These are phyloP conservation scores for Strigomonas culicis DNA, from an alignment of 208 protist genomes.

Conservation along the genomic window DNA sequence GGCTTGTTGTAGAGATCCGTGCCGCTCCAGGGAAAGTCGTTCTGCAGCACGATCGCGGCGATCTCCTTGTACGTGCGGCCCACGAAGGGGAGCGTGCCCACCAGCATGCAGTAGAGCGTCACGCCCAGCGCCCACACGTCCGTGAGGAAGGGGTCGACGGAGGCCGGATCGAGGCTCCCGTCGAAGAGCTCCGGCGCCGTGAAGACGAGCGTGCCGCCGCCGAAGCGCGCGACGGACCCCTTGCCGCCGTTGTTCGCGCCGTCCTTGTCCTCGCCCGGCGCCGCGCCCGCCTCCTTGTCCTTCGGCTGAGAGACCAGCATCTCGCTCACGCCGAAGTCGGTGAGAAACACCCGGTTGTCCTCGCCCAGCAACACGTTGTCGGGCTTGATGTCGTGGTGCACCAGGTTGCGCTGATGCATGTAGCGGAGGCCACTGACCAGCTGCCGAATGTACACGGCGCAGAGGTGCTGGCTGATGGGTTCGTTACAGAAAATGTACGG, in stretches of 20 bases:
- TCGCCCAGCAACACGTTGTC: slow-evolving; percentile 70
- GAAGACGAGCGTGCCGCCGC: slow-evolving; percentile 66
- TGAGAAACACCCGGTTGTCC: slow-evolving; percentile 54
- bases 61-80: slow-evolving; percentile 44
- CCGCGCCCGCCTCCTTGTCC: slow-evolving; percentile 12
- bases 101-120: slow-evolving; percentile 79
- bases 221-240: slow-evolving; percentile 14
- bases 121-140: slow-evolving; percentile 83
- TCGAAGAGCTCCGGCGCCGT: slow-evolving; percentile 67
- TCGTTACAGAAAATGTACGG: slow-evolving; percentile 36
- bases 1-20: slow-evolving; percentile 20
- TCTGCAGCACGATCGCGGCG: slow-evolving; percentile 28
- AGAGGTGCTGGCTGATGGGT: slow-evolving; percentile 35
- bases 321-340: slow-evolving; percentile 78
- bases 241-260: neutral
- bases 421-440: slow-evolving; percentile 71
- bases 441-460: slow-evolving; percentile 58
- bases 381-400: slow-evolving; percentile 83
- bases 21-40: slow-evolving; percentile 41
- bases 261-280: neutral
- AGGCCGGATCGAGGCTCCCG: slow-evolving; percentile 1
- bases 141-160: slow-evolving; percentile 45
- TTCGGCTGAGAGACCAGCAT: slow-evolving; percentile 28
- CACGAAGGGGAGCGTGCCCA: slow-evolving; percentile 64
- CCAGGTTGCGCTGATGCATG: slow-evolving; percentile 65